Base-by-base conservation (phyloP, 208 protist species). In the Trypanosoma rangeli region DNA sequence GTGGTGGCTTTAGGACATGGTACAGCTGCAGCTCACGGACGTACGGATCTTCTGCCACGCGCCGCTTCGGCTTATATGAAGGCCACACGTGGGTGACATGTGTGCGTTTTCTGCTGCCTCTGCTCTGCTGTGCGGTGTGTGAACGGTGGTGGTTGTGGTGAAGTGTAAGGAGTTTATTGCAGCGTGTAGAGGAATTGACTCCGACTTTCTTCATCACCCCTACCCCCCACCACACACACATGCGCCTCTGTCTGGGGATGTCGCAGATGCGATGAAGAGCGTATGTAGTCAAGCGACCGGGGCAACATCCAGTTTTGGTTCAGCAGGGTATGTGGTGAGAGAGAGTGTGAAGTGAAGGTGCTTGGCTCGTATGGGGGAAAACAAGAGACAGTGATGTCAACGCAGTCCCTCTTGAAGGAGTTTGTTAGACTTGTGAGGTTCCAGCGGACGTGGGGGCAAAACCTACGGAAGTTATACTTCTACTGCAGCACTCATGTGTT, bases 401-500 rank as follows among this genome's bases (percentile, higher is more conserved):
- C 24, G 22, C 65, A 56, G 29, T 59, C 59, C 56, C 57, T 65
- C 9, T 56, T 73, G 48, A 53, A 72, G 26, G 59, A 79, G 1
- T 66, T 84, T 42, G 63, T 73, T 8, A 73, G 78, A 53, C 58
- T 86, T 74, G 53, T 80, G 60, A 74, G 73, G 28, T 74, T 86
- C 60, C 84, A 86, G 67, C 69, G 74, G 37, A 50, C 57, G 49
- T 87, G 83, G 33, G 82, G 87, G 73, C n/a, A 55, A 35, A 50
- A 82, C 35, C 48, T 60, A 33, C 31, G 29, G 31, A 50, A 73
- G 28, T 54, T 90, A 20, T 90, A 90, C 67, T 73, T 64, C 49
- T 87, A 78, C 72, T 85, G 76, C 66, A 62, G 68, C 52, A 81
- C 60, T 5, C 80, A 87, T 56, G 70, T 82, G 29, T 44, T 81